Percentiles rank a stretch among this genome's conserved stretches.
Conservation (phyloP, 2,329 filamentous ascomycete genomes). For the Ophiostoma sp. region DNA sequence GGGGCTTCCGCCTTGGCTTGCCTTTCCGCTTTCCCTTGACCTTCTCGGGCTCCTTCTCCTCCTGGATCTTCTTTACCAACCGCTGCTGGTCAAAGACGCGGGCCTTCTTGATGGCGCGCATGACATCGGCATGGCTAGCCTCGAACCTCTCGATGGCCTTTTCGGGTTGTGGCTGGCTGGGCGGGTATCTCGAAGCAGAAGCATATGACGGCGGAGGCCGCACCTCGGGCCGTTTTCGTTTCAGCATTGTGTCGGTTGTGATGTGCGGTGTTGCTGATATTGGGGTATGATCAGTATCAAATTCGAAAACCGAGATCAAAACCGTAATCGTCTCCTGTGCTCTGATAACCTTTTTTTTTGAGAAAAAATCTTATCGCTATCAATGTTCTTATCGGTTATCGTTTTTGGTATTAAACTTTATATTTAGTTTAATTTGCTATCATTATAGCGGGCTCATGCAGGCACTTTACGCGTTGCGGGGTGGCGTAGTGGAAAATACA, state of each 20-base stretch:
- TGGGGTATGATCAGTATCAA: background rate
- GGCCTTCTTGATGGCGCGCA: slow-evolving; percentile 62
- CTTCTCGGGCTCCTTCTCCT: slow-evolving; percentile 35
- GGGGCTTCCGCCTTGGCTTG: background rate
- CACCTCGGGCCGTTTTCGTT: slow-evolving; percentile 47
- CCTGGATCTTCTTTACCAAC: slow-evolving; percentile 54
- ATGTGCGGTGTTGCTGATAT: background rate
- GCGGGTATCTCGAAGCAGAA: slow-evolving; percentile 23
- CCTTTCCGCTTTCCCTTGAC: slow-evolving; percentile 12
- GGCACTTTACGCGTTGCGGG: slow-evolving; percentile 26
- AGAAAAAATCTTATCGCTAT: slow-evolving; percentile 14
- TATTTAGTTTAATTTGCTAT: background rate
- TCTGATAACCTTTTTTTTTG: background rate
- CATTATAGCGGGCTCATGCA: slow-evolving; percentile 21
- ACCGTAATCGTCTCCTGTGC: background rate
- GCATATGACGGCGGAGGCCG: slow-evolving; percentile 42
- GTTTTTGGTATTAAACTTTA: background rate
- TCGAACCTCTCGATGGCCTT: slow-evolving; percentile 23
- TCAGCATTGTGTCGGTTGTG: slow-evolving; percentile 39
- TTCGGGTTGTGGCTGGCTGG: slow-evolving; percentile 22
- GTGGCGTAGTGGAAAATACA: background rate
- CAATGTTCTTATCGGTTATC: slow-evolving; percentile 12
- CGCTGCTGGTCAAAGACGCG: slow-evolving; percentile 77
- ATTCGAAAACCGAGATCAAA: no score
- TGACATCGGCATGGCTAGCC: slow-evolving; percentile 44